These are phyloP conservation scores for Cryptococcus deneoformans DNA, from an alignment of 1,284 basidiomycete genomes.

Conservation along the genomic window DNA sequence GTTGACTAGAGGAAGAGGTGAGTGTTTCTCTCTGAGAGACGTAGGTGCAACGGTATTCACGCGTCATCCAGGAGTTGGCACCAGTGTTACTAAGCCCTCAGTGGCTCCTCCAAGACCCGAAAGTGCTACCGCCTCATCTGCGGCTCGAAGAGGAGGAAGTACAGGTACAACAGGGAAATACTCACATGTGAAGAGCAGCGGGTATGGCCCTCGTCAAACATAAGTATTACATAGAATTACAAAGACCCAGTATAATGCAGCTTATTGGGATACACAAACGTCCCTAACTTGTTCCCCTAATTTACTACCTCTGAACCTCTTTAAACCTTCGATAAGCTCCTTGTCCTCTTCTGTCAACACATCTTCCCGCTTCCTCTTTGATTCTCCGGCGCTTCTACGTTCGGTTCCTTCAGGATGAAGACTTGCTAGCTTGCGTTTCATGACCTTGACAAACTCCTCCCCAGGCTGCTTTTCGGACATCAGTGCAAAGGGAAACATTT, in stretches of 20 bases:
- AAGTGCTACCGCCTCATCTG: too few relatives aligned
- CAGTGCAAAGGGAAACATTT: constrained; percentile 45
- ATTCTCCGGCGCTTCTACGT: neutral
- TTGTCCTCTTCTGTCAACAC: constrained; percentile 29
- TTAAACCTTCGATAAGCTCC: constrained; percentile 38
- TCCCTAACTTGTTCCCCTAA: constrained; percentile 39
- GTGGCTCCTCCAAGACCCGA: too few relatives aligned
- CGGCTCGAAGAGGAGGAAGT: too few relatives aligned
- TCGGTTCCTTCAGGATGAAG: constrained; percentile 7
- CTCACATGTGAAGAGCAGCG: constrained; percentile 43
- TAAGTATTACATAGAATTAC: neutral
- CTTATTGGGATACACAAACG: constrained; percentile 37
- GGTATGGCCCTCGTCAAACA: constrained; percentile 36
- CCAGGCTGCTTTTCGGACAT: constrained; percentile 12
- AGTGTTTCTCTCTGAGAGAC: too few relatives aligned
- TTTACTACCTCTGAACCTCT: constrained; percentile 31
- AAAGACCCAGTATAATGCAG: neutral
- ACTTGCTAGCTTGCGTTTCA: constrained; percentile 29
- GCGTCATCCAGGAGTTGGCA: too few relatives aligned
- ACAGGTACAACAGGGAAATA: constrained; percentile 25
- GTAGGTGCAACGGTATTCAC: too few relatives aligned
- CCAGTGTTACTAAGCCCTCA: too few relatives aligned
- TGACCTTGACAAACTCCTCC: constrained; percentile 20
- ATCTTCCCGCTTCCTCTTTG: constrained; percentile 1
- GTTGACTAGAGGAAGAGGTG: too few relatives aligned